Percentiles rank a stretch among this genome's conserved stretches.
Evolutionary conservation across 2,329 filamentous ascomycete genomes (phyloP).

Genomic region (Ascochyta pisi): DNA sequence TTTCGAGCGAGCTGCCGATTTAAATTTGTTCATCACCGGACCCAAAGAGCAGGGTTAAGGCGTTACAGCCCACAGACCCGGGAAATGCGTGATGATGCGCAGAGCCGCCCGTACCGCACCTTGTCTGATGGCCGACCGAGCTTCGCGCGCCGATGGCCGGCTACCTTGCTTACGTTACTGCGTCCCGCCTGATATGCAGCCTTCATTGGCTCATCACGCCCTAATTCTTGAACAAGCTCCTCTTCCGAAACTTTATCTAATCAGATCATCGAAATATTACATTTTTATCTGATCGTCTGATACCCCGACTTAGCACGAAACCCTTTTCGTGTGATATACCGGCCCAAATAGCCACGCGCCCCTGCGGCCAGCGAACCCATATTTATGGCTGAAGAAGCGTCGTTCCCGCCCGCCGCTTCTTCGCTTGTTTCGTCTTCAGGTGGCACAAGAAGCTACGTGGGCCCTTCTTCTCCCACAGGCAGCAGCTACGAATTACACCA

Average conservation of each 20-base stretch:
- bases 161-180: slow-evolving; percentile 6
- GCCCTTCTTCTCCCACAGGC: slow-evolving; percentile 27
- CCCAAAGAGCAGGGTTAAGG: slow-evolving; percentile 4
- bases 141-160: slow-evolving; percentile 5
- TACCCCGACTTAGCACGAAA: slow-evolving; percentile 25
- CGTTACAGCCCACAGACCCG: slow-evolving; percentile 4
- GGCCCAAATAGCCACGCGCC: slow-evolving; percentile 28
- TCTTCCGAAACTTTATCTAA: slow-evolving; percentile 28
- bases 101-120: slow-evolving; percentile 20
- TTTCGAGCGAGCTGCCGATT: background rate
- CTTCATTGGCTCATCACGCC: slow-evolving; percentile 7
- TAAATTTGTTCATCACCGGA: slow-evolving; percentile 14
- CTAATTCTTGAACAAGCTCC: slow-evolving; percentile 1
- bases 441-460: slow-evolving; percentile 29
- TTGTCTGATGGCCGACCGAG: slow-evolving; percentile 15
- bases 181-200: slow-evolving; percentile 2
- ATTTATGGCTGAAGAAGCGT: slow-evolving; percentile 34
- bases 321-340: slow-evolving; percentile 32
- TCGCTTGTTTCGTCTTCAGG: slow-evolving; percentile 28
- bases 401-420: slow-evolving; percentile 25
- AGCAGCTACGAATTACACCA: slow-evolving; percentile 42
- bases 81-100: slow-evolving; percentile 21
- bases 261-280: slow-evolving; percentile 30
- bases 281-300: slow-evolving; percentile 39
- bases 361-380: slow-evolving; percentile 27